phyloP scores from a whole-genome alignment of 179 eudicot species.

The Sideroxylon spinosum region DNA sequence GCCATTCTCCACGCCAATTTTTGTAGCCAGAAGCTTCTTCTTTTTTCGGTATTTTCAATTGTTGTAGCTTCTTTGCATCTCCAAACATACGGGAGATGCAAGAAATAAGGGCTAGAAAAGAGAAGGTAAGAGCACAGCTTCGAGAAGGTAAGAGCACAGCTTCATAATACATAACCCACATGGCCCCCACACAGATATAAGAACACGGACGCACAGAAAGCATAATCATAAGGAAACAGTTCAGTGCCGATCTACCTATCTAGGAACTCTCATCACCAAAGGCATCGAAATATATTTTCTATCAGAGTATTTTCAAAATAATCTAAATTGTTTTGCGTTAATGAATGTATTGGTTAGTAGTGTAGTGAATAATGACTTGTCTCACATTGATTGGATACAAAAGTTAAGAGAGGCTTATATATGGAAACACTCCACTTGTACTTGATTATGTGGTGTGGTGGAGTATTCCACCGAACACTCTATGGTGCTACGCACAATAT shows the following conservation, averaged over 20 bases:
- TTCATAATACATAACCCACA: not conserved
- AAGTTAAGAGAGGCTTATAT: too few species aligned
- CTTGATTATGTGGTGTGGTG: too few species aligned
- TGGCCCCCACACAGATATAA: not conserved
- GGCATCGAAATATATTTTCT: too few species aligned
- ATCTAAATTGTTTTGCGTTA: too few species aligned
- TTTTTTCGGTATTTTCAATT: constrained; percentile 62
- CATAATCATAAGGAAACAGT: not conserved
- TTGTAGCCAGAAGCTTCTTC: constrained; percentile 82
- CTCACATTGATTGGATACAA: too few species aligned
- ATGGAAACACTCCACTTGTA: too few species aligned
- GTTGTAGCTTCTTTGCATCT: constrained; percentile 89
- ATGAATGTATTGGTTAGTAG: too few species aligned
- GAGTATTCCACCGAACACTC: too few species aligned
- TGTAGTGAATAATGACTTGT: too few species aligned
- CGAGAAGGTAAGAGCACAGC: not conserved
- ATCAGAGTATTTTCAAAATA: too few species aligned
- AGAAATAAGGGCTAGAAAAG: not conserved
- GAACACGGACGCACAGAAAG: not conserved
- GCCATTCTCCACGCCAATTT: constrained; percentile 83
- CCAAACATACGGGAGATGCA: constrained; percentile 6
- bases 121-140: not conserved
- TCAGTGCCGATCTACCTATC: not conserved
- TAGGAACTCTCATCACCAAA: too few species aligned
- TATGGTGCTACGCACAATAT: too few species aligned